phyloP scores from a whole-genome alignment of 2,329 filamentous ascomycete genomes.

The Zalaria obscura region DNA sequence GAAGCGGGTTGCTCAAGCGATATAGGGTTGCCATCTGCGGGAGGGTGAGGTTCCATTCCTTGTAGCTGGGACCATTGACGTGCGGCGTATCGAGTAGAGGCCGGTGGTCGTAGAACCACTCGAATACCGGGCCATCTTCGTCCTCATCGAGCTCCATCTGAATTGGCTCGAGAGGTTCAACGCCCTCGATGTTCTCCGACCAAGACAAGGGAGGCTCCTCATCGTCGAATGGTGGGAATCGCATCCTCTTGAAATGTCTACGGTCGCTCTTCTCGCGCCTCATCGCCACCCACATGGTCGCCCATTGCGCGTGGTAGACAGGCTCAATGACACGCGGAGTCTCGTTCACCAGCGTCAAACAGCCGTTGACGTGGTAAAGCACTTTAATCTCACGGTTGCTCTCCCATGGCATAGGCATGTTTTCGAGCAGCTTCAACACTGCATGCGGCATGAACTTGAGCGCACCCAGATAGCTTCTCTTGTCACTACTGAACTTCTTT shows the following conservation, averaged over 20 bases:
- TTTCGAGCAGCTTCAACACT: slow-evolving; percentile 90
- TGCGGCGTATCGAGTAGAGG: slow-evolving; percentile 83
- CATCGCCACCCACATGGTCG: slow-evolving; percentile 99
- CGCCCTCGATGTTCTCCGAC: slow-evolving; percentile 98
- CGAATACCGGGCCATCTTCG: slow-evolving; percentile 79
- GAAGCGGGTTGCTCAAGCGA: slow-evolving; percentile 74
- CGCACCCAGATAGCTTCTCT: slow-evolving; percentile 91
- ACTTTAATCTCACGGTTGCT: slow-evolving; percentile 93
- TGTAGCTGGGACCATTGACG: slow-evolving; percentile 94
- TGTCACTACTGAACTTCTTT: slow-evolving; percentile 98
- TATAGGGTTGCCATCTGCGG: slow-evolving; percentile 95
- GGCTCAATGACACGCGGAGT: slow-evolving; percentile 93
- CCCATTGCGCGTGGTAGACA: slow-evolving; percentile 97
- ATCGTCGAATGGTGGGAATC: slow-evolving; percentile 96
- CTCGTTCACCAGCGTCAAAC: slow-evolving; percentile 92
- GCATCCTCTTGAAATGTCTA: slow-evolving; percentile 95
- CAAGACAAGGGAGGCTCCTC: slow-evolving; percentile 95
- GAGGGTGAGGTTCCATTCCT: slow-evolving; percentile 81
- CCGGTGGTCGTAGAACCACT: slow-evolving; percentile 96
- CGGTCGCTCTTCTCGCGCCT: slow-evolving; percentile 93
- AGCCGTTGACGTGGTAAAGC: slow-evolving; percentile 95
- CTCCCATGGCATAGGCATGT: slow-evolving; percentile 99
- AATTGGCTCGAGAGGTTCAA: slow-evolving; percentile 92
- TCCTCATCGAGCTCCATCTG: slow-evolving; percentile 96
- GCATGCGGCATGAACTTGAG: slow-evolving; percentile 99